These are phyloP conservation scores for Ascodesmis nigricans DNA, from an alignment of 495 filamentous ascomycete species.

Conservation along the genomic window DNA sequence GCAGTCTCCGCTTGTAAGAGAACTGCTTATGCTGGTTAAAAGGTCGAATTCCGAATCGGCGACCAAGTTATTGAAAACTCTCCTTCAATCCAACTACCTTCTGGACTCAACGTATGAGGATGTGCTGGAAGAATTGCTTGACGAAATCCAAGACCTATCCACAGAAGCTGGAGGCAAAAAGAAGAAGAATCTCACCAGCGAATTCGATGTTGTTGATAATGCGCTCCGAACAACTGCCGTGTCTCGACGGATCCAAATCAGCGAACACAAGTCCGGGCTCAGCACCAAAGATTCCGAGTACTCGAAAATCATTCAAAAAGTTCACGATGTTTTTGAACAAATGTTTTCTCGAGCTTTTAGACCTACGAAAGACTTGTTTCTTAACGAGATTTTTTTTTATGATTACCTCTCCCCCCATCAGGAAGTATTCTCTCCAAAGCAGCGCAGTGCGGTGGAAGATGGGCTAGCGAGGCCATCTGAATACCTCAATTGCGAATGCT, in stretches of 20 bases:
- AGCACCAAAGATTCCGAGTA: slow-evolving; percentile 55
- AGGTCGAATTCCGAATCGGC: slow-evolving; percentile 28
- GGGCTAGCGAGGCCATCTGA: slow-evolving; percentile 63
- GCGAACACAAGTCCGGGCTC: slow-evolving; percentile 51
- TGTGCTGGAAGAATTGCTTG: too few species aligned
- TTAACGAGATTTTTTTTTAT: slow-evolving; percentile 68
- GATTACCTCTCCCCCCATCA: slow-evolving; percentile 58
- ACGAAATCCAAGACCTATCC: slow-evolving; percentile 25
- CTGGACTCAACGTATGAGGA: too few species aligned
- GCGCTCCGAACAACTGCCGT: slow-evolving; percentile 64
- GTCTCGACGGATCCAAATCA: slow-evolving; percentile 68
- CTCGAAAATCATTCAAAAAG: slow-evolving; percentile 44
- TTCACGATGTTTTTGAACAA: slow-evolving; percentile 33
- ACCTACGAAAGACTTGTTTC: slow-evolving; percentile 28
- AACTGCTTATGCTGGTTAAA: slow-evolving; percentile 31
- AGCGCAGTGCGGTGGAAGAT: slow-evolving; percentile 56
- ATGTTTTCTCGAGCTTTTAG: slow-evolving; percentile 31
- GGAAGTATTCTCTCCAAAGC: slow-evolving; percentile 55
- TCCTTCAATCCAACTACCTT: too few species aligned
- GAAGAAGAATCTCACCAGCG: slow-evolving; percentile 32
- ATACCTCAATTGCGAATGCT: slow-evolving; percentile 60
- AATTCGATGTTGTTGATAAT: slow-evolving; percentile 47
- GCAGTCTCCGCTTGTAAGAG: slow-evolving; percentile 29
- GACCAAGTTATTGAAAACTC: slow-evolving; percentile 12
- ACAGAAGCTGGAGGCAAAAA: slow-evolving; percentile 23